A percentile compares a stretch with the other conserved stretches of the same genome.
These are phyloP conservation scores for Pachysandra terminalis DNA, from an alignment of 164 flowering plant genomes.

Conservation along the genomic window DNA sequence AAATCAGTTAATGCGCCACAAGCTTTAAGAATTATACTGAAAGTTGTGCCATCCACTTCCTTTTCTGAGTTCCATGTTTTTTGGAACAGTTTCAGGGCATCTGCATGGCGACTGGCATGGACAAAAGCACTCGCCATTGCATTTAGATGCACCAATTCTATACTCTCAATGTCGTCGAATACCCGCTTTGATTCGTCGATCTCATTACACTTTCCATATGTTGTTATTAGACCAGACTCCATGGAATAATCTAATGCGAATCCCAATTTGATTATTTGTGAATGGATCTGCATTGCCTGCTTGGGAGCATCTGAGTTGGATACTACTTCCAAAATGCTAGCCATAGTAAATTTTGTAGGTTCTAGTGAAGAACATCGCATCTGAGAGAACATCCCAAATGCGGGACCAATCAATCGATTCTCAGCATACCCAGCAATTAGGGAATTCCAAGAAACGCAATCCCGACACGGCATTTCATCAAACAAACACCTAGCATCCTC, in stretches of 20 bases:
- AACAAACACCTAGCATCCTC: constrained; percentile 27
- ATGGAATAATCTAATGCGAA: constrained; percentile 32
- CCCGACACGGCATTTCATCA: constrained; percentile 28
- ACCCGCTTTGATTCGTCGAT: constrained; percentile 28
- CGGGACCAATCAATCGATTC: constrained; percentile 23
- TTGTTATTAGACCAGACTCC: constrained; percentile 27
- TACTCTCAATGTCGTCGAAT: constrained; percentile 23
- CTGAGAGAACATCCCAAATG: constrained; percentile 18
- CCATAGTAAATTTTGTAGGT: constrained; percentile 29
- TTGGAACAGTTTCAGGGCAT: constrained; percentile 31
- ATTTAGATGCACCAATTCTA: constrained; percentile 23
- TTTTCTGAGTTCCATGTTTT: constrained; percentile 12
- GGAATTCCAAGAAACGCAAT: constrained; percentile 45
- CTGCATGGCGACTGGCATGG: constrained; percentile 26
- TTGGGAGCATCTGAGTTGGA: constrained; percentile 12
- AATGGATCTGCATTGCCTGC: constrained; percentile 35
- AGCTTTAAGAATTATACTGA: constrained; percentile 36
- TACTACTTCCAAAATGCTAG: constrained; percentile 33
- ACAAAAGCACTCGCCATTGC: constrained; percentile 29
- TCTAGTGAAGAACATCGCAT: constrained; percentile 22
- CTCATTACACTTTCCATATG: constrained; percentile 36
- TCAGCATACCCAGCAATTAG: constrained; percentile 35
- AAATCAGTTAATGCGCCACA: constrained; percentile 33
- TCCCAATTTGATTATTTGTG: constrained; percentile 33
- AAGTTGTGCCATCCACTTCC: constrained; percentile 24